Evolutionary conservation across 1,284 basidiomycete species (phyloP).

Genomic region (Rhodotorula sp.): DNA sequence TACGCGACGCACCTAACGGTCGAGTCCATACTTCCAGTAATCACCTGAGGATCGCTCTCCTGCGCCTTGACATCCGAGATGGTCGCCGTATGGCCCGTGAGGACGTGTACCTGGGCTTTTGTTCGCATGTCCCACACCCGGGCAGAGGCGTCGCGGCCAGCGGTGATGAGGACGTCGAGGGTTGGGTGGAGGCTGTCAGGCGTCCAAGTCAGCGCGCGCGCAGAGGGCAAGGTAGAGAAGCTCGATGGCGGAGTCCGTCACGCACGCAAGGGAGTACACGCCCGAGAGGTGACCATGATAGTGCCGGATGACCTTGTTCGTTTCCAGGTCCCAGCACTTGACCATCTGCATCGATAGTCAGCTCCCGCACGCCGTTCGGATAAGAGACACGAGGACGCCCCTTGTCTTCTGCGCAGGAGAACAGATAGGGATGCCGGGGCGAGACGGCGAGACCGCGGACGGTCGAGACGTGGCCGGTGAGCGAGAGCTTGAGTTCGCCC

Average conservation of each 20-base stretch:
- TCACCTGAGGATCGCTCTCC: slow-evolving; percentile 94
- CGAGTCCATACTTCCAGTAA: slow-evolving; percentile 97
- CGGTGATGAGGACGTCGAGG: slow-evolving; percentile 89
- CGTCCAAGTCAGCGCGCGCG: not conserved
- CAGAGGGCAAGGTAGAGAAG: not conserved
- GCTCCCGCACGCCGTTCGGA: not conserved
- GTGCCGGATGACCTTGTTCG: slow-evolving; percentile 97
- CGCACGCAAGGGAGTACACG: slow-evolving; percentile 73
- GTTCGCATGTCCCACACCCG: slow-evolving; percentile 99
- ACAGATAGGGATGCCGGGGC: slow-evolving; percentile 89
- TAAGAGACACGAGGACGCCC: slow-evolving; percentile 51
- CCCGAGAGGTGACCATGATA: slow-evolving; percentile 97
- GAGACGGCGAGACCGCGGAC: slow-evolving; percentile 93
- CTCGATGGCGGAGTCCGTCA: slow-evolving; percentile 4
- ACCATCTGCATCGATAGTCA: slow-evolving; percentile 68
- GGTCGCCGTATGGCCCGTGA: slow-evolving; percentile 89
- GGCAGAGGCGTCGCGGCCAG: slow-evolving; percentile 90
- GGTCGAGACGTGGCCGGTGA: slow-evolving; percentile 97
- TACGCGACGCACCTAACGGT: slow-evolving; percentile 71
- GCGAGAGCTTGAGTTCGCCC: slow-evolving; percentile 87
- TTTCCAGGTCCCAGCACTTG: slow-evolving; percentile 99
- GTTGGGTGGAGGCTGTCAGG: slow-evolving; percentile 76
- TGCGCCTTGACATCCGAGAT: slow-evolving; percentile 93
- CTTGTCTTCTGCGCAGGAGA: slow-evolving; percentile 97
- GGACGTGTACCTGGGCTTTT: slow-evolving; percentile 89